Percentiles rank a stretch among this genome's conserved stretches.
Evolutionary conservation across 179 eudicot genomes (phyloP).

Genomic region (Pouteria campechiana): DNA sequence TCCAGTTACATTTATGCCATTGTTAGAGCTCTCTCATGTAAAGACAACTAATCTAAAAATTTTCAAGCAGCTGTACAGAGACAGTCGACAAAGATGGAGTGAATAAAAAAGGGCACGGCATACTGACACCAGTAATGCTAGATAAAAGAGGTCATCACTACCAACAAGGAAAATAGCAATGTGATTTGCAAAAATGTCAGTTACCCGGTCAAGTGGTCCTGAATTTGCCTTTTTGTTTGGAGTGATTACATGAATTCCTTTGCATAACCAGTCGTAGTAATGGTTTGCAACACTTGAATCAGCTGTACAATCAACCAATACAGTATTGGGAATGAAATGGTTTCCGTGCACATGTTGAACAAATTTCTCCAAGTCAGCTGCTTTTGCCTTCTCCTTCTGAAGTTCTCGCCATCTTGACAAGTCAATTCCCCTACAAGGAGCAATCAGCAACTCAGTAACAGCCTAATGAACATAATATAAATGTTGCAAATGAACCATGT

Average conservation of each 20-base stretch:
- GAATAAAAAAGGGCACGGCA: no score
- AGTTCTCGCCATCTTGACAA: slow-evolving; percentile 84
- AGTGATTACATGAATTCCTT: slow-evolving; percentile 84
- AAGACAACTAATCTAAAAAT: no score
- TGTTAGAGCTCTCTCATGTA: no score
- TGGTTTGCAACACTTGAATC: slow-evolving; percentile 62
- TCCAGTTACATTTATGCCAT: no score
- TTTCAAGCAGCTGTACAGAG: no score
- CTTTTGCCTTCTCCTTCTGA: slow-evolving; percentile 50
- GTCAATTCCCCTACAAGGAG: slow-evolving; percentile 64
- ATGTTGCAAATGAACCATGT: no score
- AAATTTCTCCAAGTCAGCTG: slow-evolving; percentile 70
- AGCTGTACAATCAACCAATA: slow-evolving; percentile 85
- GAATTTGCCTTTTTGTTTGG: slow-evolving; percentile 99
- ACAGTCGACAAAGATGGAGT: no score
- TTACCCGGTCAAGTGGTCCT: slow-evolving; percentile 98
- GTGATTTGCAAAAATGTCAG: no score
- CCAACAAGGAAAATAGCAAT: no score
- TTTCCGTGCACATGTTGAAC: slow-evolving; percentile 80
- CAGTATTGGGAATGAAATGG: slow-evolving; percentile 88
- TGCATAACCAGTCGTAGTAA: slow-evolving; percentile 78
- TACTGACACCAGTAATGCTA: no score
- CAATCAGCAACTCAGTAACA: no score
- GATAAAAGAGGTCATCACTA: background rate
- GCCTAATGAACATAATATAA: no score